Base-by-base conservation (phyloP, 2,329 filamentous ascomycete genomes). In the Trichoderma sp. region DNA sequence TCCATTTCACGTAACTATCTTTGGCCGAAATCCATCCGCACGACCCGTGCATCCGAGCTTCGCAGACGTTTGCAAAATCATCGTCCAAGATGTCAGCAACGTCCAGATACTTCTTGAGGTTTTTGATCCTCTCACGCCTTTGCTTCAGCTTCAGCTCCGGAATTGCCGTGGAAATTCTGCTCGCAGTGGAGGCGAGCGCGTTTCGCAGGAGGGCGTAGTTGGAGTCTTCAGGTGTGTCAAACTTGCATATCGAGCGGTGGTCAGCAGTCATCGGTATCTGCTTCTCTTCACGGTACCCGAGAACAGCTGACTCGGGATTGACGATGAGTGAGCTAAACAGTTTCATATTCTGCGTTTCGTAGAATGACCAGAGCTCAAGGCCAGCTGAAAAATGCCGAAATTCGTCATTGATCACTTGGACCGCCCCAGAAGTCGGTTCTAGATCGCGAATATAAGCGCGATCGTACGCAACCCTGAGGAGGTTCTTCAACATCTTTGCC, bases 281-380 rank as follows among this genome's bases (percentile, higher is more conserved):
- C 21, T 39, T 34, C 30, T 59, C 55, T 39, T 59, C 34, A 34
- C 30, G 30, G 55, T 59, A 59, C 30, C 55, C 55, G 30, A 54
- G 51, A 14, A 54, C 24, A 13, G 51, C 51, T 26, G 51, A 54
- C 51, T 54, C 51, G 13, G 51, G 51, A 54, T 28, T 54, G 24
- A 54, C 51, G 51, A 54, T 54, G 24, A 54, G 51, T 30, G 51
- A 54, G 51, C 51, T 54, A 54, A 54, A 54, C 13, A 13, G 30
- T 39, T 59, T 59, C 55, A 59, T 59, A 34, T 59, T 59, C 8
- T 59, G 55, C 30, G 55, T 59, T 39, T 59, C 55, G 34, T 59
- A 39, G 30, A 59, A 59, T 18, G 55, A 59, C 30, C 30, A 59
- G 21, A 59, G 30, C 30, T 34, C 55, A 34, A 59, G 34, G 55